Percentiles rank a stretch among this genome's conserved stretches.
phyloP scores from a whole-genome alignment of 2,329 filamentous ascomycete genomes.

The Penicillium sp. region DNA sequence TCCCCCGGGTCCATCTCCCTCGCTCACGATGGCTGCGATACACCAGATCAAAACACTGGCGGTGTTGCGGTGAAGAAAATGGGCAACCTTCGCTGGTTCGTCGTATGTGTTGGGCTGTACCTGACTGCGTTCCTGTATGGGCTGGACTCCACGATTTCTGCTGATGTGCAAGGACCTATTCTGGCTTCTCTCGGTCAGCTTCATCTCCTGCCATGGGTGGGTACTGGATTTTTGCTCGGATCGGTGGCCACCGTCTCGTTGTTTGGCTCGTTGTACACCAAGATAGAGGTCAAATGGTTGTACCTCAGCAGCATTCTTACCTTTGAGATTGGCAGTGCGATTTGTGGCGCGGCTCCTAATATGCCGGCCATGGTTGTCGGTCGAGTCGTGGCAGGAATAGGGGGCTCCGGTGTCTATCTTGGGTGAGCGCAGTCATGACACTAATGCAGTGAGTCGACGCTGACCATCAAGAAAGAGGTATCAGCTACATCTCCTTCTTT shows the following conservation, averaged over 20 bases:
- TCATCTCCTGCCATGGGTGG: neutral
- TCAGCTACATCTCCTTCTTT: neutral
- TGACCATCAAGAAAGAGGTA: neutral
- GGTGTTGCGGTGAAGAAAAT: neutral
- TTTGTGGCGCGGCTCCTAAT: neutral
- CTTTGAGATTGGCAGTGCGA: conserved; percentile 6
- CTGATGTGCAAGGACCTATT: neutral
- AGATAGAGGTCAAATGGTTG: neutral
- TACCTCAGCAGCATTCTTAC: neutral
- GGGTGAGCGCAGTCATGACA: neutral
- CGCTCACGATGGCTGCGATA: no score
- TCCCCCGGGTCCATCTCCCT: no score
- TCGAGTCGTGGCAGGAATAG: neutral
- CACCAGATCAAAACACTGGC: no score
- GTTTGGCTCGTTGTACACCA: neutral
- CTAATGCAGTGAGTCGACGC: no score
- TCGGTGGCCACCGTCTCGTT: neutral
- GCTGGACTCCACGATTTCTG: neutral
- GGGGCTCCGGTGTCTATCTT: conserved; percentile 2
- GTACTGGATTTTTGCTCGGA: neutral
- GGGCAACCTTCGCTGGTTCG: neutral
- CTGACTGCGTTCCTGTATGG: neutral
- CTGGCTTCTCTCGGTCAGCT: neutral
- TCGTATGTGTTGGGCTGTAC: neutral
- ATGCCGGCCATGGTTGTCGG: conserved; percentile 4